Evolutionary conservation across 495 filamentous ascomycete genomes (phyloP).

Genomic region (Penicillium salamii): DNA sequence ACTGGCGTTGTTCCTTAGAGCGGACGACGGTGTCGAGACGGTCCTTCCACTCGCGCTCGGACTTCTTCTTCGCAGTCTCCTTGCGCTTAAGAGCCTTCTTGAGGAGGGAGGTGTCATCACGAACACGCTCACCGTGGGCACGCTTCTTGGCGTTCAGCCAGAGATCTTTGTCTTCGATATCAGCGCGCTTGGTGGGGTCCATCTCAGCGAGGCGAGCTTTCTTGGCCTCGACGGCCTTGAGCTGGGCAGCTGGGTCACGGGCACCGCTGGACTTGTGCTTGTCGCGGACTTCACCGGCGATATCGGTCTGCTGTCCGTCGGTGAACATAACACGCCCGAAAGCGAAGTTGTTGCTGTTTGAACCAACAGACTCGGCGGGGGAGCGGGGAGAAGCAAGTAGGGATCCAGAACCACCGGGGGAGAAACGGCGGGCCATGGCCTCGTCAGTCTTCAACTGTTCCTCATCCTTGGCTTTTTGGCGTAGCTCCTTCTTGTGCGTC

Average conservation of each 20-base stretch:
- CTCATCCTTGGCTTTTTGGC: conserved; percentile 70
- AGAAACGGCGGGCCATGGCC: conserved; percentile 57
- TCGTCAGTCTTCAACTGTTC: conserved; percentile 68
- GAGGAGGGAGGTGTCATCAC: conserved; percentile 80
- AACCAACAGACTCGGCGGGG: conserved; percentile 39
- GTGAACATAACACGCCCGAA: conserved; percentile 86
- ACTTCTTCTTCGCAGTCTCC: conserved; percentile 85
- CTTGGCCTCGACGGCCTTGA: conserved; percentile 64
- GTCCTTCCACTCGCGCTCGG: conserved; percentile 84
- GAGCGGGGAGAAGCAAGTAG: conserved; percentile 55
- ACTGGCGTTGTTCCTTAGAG: conserved; percentile 73
- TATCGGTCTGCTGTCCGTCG: conserved; percentile 74
- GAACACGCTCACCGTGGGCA: conserved; percentile 85
- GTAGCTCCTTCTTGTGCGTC: conserved; percentile 78
- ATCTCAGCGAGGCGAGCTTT: conserved; percentile 68
- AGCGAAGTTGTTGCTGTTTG: conserved; percentile 64
- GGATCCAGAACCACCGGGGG: conserved; percentile 50
- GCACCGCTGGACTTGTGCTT: conserved; percentile 67
- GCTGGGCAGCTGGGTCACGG: conserved; percentile 75
- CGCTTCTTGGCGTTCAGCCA: conserved; percentile 91
- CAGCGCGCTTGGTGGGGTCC: conserved; percentile 72
- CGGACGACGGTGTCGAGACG: conserved; percentile 71
- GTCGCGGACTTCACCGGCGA: conserved; percentile 61
- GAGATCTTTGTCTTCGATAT: conserved; percentile 86
- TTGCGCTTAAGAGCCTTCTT: conserved; percentile 96